phyloP scores from a whole-genome alignment of 192 early-diverging fungal species.

The Coemansia sp. region DNA sequence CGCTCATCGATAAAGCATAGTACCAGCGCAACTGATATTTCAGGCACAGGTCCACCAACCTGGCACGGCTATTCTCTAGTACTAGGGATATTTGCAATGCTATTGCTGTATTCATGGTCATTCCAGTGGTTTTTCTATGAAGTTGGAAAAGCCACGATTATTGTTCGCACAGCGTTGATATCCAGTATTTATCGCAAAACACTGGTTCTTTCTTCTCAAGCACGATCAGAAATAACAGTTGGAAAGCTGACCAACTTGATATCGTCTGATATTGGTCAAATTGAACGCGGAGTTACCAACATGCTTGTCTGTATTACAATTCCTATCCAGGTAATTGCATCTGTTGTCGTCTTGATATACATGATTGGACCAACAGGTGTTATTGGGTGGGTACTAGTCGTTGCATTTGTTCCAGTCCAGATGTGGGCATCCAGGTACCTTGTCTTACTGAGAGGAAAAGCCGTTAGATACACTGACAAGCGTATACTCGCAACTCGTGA shows the following conservation, averaged over 20 bases:
- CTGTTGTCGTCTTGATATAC: constrained; percentile 28
- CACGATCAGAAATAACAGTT: constrained; percentile 34
- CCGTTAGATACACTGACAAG: constrained; percentile 37
- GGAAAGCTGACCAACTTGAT: constrained; percentile 39
- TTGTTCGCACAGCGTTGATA: constrained; percentile 50
- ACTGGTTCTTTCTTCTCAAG: constrained; percentile 52
- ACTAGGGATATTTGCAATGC: constrained; percentile 41
- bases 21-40: background rate
- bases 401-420: constrained; percentile 44
- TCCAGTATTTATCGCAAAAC: constrained; percentile 61
- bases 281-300: constrained; percentile 45
- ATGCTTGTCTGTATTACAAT: constrained; percentile 39
- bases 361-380: constrained; percentile 41
- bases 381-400: constrained; percentile 32
- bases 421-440: constrained; percentile 46
- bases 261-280: constrained; percentile 45
- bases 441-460: constrained; percentile 18
- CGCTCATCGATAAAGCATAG: constrained; percentile 24
- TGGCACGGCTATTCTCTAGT: constrained; percentile 54
- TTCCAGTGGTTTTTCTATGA: constrained; percentile 54
- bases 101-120: constrained; percentile 45
- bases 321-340: constrained; percentile 40
- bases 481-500: constrained; percentile 48
- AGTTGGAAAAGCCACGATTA: constrained; percentile 33
- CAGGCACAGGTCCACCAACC: background rate